phyloP scores from a whole-genome alignment of 1,284 basidiomycete species.

The Phellinidium pouzarii region DNA sequence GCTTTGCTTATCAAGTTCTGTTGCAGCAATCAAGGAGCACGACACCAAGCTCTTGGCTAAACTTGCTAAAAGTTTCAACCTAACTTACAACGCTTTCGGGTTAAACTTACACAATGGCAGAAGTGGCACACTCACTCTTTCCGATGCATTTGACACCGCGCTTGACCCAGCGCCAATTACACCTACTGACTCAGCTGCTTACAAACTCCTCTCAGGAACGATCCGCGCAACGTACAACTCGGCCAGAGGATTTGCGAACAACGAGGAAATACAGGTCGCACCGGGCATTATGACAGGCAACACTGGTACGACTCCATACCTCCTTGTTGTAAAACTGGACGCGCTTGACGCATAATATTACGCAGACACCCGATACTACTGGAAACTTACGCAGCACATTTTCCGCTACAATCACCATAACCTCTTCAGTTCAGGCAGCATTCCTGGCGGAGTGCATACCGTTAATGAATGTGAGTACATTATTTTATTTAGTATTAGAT shows the following conservation, averaged over 20 bases:
- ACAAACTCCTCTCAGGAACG: constrained; percentile 41
- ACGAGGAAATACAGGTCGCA: constrained; percentile 33
- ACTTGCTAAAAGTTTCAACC: constrained; percentile 38
- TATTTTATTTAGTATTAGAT: background rate
- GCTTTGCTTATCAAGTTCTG: constrained; percentile 30
- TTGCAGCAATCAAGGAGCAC: constrained; percentile 35
- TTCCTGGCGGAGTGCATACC: constrained; percentile 20
- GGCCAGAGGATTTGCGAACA: constrained; percentile 22
- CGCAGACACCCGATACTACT: constrained; percentile 41
- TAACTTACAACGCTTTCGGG: constrained; percentile 42
- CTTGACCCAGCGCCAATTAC: constrained; percentile 54
- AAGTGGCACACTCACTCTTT: constrained; percentile 34
- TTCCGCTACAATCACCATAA: constrained; percentile 42
- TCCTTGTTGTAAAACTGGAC: background rate
- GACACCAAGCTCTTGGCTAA: constrained; percentile 36
- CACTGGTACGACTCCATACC: constrained; percentile 27
- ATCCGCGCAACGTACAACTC: constrained; percentile 40
- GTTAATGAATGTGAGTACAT: constrained; percentile 34
- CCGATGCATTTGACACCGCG: constrained; percentile 37
- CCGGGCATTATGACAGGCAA: constrained; percentile 49
- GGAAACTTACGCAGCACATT: constrained; percentile 42
- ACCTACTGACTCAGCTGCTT: constrained; percentile 40
- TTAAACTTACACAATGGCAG: constrained; percentile 25
- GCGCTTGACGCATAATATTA: background rate
- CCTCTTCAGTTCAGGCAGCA: background rate